Percentiles rank a stretch among this genome's conserved stretches.
These are phyloP conservation scores for Fusarium sp. DNA, from an alignment of 2,329 filamentous ascomycete genomes.

Conservation along the genomic window DNA sequence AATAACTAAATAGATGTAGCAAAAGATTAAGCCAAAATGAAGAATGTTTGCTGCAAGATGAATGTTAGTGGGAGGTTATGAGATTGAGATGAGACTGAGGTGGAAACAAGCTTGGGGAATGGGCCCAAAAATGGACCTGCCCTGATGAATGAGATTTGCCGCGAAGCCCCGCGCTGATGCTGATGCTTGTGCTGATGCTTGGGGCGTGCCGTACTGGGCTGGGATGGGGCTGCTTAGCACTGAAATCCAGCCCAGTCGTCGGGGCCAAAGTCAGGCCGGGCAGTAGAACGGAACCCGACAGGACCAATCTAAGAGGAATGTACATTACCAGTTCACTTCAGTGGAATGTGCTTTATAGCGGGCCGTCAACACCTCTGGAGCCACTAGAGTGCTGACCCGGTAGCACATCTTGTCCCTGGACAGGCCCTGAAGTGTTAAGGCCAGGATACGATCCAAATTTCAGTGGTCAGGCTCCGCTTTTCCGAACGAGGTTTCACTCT, in stretches of 20 bases:
- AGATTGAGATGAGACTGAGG: constrained; percentile 29
- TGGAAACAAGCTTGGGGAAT: constrained; percentile 18
- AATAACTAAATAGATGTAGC: not conserved
- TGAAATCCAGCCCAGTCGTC: not conserved
- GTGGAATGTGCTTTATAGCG: constrained; percentile 19
- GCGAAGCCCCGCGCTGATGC: constrained; percentile 30
- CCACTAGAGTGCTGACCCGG: constrained; percentile 15
- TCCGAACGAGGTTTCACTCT: constrained; percentile 40
- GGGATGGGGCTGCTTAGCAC: not conserved
- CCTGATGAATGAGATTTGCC: constrained; percentile 40
- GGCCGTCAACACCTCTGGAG: not conserved
- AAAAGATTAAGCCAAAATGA: constrained; percentile 15
- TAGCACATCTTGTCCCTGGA: constrained; percentile 22
- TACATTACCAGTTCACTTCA: not conserved
- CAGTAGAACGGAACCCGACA: not conserved
- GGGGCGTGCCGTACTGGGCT: not conserved
- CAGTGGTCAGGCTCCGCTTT: constrained; percentile 35
- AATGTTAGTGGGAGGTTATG: constrained; percentile 15
- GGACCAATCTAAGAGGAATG: constrained; percentile 6
- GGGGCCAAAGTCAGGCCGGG: not conserved
- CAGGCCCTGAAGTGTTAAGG: not conserved
- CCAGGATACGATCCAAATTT: constrained; percentile 20
- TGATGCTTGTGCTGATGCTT: not conserved
- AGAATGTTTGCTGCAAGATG: constrained; percentile 7
- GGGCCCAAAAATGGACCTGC: constrained; percentile 23